Evolutionary conservation across 345 rosid species (phyloP), one percentile per base, ranked within the genome.

Genomic region (Citrus trifoliata): DNA sequence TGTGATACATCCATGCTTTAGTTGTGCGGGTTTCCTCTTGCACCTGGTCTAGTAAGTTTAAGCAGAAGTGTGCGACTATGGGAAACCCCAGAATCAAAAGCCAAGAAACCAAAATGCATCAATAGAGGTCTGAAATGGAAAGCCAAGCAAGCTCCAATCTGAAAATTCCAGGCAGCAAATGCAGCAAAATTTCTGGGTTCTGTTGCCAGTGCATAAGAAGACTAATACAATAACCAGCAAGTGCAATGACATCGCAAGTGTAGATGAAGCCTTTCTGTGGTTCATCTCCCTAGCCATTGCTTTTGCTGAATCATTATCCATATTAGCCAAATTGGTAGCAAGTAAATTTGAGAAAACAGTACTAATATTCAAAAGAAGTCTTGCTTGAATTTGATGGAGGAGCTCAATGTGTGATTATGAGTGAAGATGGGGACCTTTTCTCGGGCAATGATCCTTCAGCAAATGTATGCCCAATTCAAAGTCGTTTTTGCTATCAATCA

Each of bases 1-100:
- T 9, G 40, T 5, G 1, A 32, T 33, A 63, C 38, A 33, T 63
- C 70, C 21, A 7, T 48, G 19, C 58, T 18, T 78, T 74, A 38
- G 60, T 73, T 32, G 48, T 25, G 27, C 74, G 73, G 14, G 73
- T 40, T n/a, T 66, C 77, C 30, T 75, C 76, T 28, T 82, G 85
- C 80, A 80, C 71, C 63, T 53, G 84, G 6, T 87, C 78, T 1
- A 87, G 77, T 65, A 87, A 56, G 71, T 77, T 77, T 18, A 83
- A 71, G 56, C 88, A 75, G 58, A 79, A 71, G 77, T 78, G 85
- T 13, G 84, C 85, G 0, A 83, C 60, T 3, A 83, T 78, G 5
- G 85, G 83, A 42, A 88, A 61, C 16, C 85, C 88, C 2, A 85
- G 72, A 19, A 82, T 75, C 10, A 79, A 38, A 46, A 65, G 74